phyloP scores from a whole-genome alignment of 345 rosid genomes.

The Raphanus sativus region DNA sequence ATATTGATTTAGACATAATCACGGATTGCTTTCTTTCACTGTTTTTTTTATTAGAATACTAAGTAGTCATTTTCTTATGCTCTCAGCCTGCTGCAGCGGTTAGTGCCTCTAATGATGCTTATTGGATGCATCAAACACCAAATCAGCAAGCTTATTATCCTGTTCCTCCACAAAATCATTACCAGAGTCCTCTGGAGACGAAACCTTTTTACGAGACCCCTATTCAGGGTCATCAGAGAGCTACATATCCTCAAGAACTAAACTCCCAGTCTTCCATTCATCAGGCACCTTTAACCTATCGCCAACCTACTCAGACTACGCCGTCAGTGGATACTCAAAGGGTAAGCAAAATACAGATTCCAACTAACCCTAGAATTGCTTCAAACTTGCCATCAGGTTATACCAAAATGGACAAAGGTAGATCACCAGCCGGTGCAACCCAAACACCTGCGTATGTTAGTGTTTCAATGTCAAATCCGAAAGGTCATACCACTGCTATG shows the following conservation, averaged over 20 bases:
- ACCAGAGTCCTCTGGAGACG: slow-evolving; percentile 60
- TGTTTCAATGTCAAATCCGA: slow-evolving; percentile 66
- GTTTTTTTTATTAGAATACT: slow-evolving; percentile 1
- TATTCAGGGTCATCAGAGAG: slow-evolving; percentile 68
- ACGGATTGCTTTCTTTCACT: slow-evolving; percentile 5
- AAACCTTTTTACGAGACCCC: slow-evolving; percentile 58
- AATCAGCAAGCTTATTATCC: slow-evolving; percentile 62
- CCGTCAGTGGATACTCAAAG: slow-evolving; percentile 59
- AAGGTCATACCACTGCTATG: slow-evolving; percentile 63
- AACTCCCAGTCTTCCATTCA: slow-evolving; percentile 53
- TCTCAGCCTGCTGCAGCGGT: slow-evolving; percentile 65
- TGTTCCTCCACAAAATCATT: slow-evolving; percentile 56
- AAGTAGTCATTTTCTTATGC: slow-evolving; percentile 16
- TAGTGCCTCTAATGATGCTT: slow-evolving; percentile 63
- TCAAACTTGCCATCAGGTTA: slow-evolving; percentile 78
- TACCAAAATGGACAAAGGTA: slow-evolving; percentile 66
- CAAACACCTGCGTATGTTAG: slow-evolving; percentile 82
- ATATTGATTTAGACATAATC: slow-evolving; percentile 14
- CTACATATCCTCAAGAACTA: slow-evolving; percentile 56
- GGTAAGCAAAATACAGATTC: slow-evolving; percentile 87
- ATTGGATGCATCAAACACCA: slow-evolving; percentile 65
- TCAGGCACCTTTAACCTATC: slow-evolving; percentile 49
- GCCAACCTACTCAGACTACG: slow-evolving; percentile 49
- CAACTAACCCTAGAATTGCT: slow-evolving; percentile 96
- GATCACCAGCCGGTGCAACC: slow-evolving; percentile 44